Conservation (phyloP, 2,329 filamentous ascomycete species). For the Colletotrichum agaves region DNA sequence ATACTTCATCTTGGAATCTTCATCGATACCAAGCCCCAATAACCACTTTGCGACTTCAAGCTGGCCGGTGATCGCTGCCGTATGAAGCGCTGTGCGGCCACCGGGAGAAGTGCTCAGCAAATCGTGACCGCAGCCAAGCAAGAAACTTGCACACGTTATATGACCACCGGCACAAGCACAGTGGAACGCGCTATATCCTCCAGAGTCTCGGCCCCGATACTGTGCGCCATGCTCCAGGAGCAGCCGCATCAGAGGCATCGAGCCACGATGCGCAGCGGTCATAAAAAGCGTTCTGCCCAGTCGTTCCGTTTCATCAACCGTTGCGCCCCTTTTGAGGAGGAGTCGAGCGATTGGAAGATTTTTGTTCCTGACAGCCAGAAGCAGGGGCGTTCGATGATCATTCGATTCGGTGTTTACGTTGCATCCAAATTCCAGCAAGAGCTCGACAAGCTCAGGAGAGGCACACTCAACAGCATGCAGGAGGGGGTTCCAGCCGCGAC, state of each 20-base stretch:
- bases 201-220: not conserved
- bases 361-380: too few species aligned
- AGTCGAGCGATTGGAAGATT: too few species aligned
- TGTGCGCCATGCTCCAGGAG: conserved; percentile 15
- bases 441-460: too few species aligned
- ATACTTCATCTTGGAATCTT: not conserved
- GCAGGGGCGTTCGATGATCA: too few species aligned
- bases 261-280: not conserved
- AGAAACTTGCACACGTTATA: not conserved
- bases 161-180: not conserved
- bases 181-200: not conserved
- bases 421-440: too few species aligned
- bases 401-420: too few species aligned
- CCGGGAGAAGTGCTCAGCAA: not conserved
- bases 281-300: not conserved
- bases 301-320: too few species aligned
- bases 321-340: too few species aligned
- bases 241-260: conserved; percentile 8
- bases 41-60: conserved; percentile 20
- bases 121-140: conserved; percentile 11
- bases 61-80: not conserved
- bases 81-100: conserved; percentile 21
- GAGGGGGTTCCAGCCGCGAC: too few species aligned
- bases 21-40: conserved; percentile 32
- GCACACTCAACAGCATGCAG: too few species aligned